Evolutionary conservation across 2,329 filamentous ascomycete genomes (phyloP), one percentile per base, ranked within the genome.

Genomic region (Camillea tinctor): DNA sequence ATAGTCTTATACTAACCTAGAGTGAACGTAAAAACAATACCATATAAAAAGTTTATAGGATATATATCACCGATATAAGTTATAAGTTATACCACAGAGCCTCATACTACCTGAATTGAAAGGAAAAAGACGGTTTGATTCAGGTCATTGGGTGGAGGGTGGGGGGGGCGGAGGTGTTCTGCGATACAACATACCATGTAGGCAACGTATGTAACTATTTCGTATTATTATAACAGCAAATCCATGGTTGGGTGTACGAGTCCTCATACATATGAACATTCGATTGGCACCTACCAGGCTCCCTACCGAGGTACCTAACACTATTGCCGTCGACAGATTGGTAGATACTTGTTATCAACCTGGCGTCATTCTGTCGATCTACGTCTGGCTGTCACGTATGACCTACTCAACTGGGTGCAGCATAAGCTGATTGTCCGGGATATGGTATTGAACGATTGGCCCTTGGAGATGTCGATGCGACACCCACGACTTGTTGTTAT

Each of bases 391-490:
- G 56, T 56, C 49, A 64, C 36, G 59, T 56, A n/a, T 52, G 44
- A 53, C 56, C 58, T 59, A 50, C 56, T 48, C 51, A 53, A 54
- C 59, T 64, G 53, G 64, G 58, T 60, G 54, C 62, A 63, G 62
- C 54, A 65, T 62, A 65, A 66, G 62, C 62, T 63, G 59, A 59
- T 13, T 58, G 61, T 57, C 67, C 63, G 63, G 61, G 57, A 58
- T 57, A 52, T 60, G 50, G 54, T 55, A 62, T 64, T 60, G 53
- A 58, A 68, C 69, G 71, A 70, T 72, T 72, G 71, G 71, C 53
- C 3, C 49, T 60, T 59, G 57, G 48, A 40, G 30, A 23, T 52
- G 24, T 61, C 60, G 62, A 68, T 69, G 66, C 60, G 62, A 65
- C 66, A 62, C 36, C 36, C 54, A 61, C 58, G 19, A 53, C 55